These are phyloP conservation scores for Amphichorda felina DNA, from an alignment of 2,329 filamentous ascomycete species.

Conservation along the genomic window DNA sequence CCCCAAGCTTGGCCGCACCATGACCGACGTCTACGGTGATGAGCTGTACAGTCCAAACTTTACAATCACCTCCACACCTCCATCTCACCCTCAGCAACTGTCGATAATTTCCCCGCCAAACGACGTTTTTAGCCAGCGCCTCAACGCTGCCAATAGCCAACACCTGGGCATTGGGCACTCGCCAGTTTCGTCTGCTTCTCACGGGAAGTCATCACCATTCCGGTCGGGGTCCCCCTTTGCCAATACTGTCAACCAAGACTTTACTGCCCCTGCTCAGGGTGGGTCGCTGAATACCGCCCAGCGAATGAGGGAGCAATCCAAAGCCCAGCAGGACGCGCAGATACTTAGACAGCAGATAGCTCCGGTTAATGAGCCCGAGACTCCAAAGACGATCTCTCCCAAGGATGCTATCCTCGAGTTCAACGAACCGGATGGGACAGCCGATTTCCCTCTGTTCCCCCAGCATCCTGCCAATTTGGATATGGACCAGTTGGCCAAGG, in stretches of 20 bases:
- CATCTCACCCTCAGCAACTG: conserved; percentile 27
- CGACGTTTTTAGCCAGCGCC: conserved; percentile 59
- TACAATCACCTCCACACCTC: conserved; percentile 43
- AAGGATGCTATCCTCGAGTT: conserved; percentile 87
- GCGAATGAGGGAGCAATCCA: conserved; percentile 47
- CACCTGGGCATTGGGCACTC: conserved; percentile 50
- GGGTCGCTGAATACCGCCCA: conserved; percentile 38
- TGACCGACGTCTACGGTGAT: conserved; percentile 76
- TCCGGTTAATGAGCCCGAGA: conserved; percentile 29
- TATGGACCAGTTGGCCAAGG: conserved; percentile 25
- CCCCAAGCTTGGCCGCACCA: conserved; percentile 74
- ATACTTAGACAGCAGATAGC: conserved; percentile 27
- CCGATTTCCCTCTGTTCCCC: conserved; percentile 64
- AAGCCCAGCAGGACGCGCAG: conserved; percentile 45
- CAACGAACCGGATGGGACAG: conserved; percentile 59
- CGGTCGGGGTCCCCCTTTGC: conserved; percentile 56
- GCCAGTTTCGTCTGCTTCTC: conserved; percentile 43
- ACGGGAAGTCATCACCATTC: conserved; percentile 56
- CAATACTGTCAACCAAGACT: conserved; percentile 31
- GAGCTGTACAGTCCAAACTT: conserved; percentile 70
- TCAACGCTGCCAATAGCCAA: conserved; percentile 69
- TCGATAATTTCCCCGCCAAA: conserved; percentile 33
- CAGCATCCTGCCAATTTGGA: conserved; percentile 37
- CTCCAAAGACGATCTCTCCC: conserved; percentile 82
- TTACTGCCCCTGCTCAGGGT: conserved; percentile 12